Base-by-base conservation (phyloP, 345 rosid species). In the Mallotus nudiflorus region DNA sequence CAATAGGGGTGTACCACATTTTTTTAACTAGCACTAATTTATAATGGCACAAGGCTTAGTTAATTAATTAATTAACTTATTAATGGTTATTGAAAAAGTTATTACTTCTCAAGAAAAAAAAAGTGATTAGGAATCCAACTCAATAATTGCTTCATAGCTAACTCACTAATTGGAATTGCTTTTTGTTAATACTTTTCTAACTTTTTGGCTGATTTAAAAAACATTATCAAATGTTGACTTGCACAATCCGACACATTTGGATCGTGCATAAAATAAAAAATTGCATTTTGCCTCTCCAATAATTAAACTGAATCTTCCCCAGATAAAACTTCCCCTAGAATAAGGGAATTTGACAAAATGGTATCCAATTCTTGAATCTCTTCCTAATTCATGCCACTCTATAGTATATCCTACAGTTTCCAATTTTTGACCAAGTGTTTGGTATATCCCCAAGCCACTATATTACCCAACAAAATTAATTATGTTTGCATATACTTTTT, bases 271-370 rank as follows among this genome's bases (percentile, higher is more conserved):
- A 22, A 31, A 10, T 24, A 24, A 42, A 10, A 62, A 45, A 33
- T 45, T 15, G 11, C 48, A 44, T 63, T 44, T 25, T 42, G 52
- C 22, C 22, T 63, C 37, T 44, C 6, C 63, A 68, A 55, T 55
- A 19, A 68, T 68, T 40, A 25, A 68, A 48, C 48, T 20, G 66
- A 35, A 59, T 70, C 66, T 68, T 44, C 66, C 73, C 73, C 56
- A 48, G 58, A 46, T 70, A 33, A 20, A 33, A 20, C 73, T 44
- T 60, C 56, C 73, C 59, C 66, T 46, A 35, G 24, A 14, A 11
- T 28, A 46, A 9, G 31, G 56, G 49, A 46, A 59, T 59, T 65
- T 0, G 27, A 18, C 44, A 59, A 59, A 55, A 25, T 40, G 6
- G 6, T 27, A 61, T 40, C 33, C 31, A 46, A 18, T 14, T 24